Conservation (phyloP, 768 basidiomycete genomes). For the Mycena pura region DNA sequence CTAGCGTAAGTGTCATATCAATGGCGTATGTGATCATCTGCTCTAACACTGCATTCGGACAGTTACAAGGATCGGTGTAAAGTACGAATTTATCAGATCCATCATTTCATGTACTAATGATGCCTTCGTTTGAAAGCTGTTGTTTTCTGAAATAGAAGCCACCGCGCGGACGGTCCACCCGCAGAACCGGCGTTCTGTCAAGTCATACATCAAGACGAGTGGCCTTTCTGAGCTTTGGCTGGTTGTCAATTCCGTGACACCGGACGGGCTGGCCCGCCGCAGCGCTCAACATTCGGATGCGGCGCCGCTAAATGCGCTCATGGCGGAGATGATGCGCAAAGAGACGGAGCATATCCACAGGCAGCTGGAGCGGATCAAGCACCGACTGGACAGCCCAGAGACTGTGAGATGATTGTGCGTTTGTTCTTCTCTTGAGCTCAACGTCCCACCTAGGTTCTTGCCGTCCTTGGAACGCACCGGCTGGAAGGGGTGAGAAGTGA, state of each 20-base stretch:
- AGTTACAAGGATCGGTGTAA: constrained; percentile 20
- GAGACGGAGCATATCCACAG: constrained; percentile 3
- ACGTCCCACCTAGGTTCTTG: not conserved
- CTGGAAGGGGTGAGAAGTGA: constrained; percentile 21
- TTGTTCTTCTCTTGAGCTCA: not conserved
- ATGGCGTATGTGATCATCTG: not conserved
- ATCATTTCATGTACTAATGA: not conserved
- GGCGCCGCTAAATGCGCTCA: constrained; percentile 9
- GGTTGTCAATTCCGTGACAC: constrained; percentile 17
- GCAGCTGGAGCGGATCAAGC: too few species aligned
- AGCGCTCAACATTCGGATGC: constrained; percentile 8
- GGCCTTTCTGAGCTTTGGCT: constrained; percentile 26
- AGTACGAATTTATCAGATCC: not conserved
- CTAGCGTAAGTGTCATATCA: constrained; percentile 22
- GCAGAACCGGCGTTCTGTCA: constrained; percentile 20
- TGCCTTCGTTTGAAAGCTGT: not conserved
- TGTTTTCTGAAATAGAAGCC: constrained; percentile 20
- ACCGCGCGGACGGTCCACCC: constrained; percentile 21
- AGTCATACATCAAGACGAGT: constrained; percentile 22
- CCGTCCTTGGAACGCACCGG: constrained; percentile 19
- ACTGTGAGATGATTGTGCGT: not conserved
- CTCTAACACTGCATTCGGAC: not conserved
- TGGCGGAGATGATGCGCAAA: constrained; percentile 16
- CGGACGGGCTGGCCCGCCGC: not conserved
- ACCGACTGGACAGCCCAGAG: constrained; percentile 23